Percentiles rank a stretch among this genome's conserved stretches.
These are phyloP conservation scores for Pelargonium hybrid DNA, from an alignment of 441 rosid genomes.

Conservation along the genomic window DNA sequence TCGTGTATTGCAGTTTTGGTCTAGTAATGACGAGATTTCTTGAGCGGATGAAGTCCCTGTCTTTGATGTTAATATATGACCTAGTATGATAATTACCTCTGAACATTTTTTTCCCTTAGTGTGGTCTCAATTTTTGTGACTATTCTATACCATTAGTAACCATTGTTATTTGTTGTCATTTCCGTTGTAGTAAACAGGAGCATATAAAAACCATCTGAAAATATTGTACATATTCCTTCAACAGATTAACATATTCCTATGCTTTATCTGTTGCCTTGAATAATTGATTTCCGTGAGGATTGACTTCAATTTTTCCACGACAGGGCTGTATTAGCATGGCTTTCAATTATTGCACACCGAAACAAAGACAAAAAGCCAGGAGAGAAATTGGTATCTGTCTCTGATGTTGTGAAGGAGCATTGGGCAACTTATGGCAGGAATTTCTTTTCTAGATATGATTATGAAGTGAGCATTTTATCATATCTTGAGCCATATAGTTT, in stretches of 20 bases:
- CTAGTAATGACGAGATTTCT: no score
- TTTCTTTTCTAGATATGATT: constrained; percentile 87
- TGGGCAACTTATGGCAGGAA: constrained; percentile 92
- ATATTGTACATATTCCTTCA: not conserved
- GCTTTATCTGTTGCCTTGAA: not conserved
- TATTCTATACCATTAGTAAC: not conserved
- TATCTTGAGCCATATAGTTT: not conserved
- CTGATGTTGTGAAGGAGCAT: constrained; percentile 79
- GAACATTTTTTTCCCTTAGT: not conserved
- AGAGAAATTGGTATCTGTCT: constrained; percentile 62
- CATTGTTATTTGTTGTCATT: not conserved
- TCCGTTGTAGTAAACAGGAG: not conserved
- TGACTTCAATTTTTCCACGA: constrained; percentile 11
- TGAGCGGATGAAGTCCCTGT: no score
- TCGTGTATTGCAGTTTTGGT: no score
- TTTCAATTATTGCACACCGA: constrained; percentile 69
- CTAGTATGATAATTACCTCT: not conserved
- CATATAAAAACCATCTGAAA: not conserved
- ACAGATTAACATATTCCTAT: not conserved
- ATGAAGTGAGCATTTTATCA: constrained; percentile 48
- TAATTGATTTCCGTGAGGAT: constrained; percentile 4
- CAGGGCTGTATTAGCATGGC: constrained; percentile 98
- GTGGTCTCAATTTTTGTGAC: not conserved
- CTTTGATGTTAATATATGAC: not conserved
- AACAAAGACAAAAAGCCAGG: constrained; percentile 74